Evolutionary conservation across 1,284 basidiomycete species (phyloP).

Genomic region (Amylostereum areolatum): DNA sequence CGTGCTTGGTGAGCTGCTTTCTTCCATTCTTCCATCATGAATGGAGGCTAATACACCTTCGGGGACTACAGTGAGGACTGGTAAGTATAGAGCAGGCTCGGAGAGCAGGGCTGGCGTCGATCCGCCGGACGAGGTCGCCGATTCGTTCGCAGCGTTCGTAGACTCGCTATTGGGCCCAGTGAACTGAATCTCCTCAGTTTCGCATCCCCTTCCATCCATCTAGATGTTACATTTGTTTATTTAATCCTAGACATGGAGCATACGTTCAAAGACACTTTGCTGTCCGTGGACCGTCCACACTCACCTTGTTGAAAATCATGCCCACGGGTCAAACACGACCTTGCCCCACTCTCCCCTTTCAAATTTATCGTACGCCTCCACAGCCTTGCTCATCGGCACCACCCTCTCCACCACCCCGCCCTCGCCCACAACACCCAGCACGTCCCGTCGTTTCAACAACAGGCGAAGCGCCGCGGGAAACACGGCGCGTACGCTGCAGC

Average conservation of each 20-base stretch:
- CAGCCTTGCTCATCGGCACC: constrained; percentile 50
- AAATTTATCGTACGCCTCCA: constrained; percentile 55
- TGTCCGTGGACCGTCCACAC: background rate
- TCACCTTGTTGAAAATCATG: constrained; percentile 11
- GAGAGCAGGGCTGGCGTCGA: constrained; percentile 32
- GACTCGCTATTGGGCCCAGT: constrained; percentile 28
- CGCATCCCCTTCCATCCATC: background rate
- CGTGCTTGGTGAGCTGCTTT: constrained; percentile 45
- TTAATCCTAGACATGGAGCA: constrained; percentile 1
- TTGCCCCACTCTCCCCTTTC: constrained; percentile 69
- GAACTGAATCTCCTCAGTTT: too few species aligned
- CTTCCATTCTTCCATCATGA: constrained; percentile 2
- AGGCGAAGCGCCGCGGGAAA: constrained; percentile 71
- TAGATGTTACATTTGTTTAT: background rate
- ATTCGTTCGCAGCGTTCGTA: constrained; percentile 51
- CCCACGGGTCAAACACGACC: constrained; percentile 68
- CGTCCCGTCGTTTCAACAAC: constrained; percentile 61
- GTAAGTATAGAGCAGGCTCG: constrained; percentile 58
- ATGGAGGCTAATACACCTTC: constrained; percentile 8
- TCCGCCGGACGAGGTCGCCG: constrained; percentile 47
- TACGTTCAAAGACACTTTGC: background rate
- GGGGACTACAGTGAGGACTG: constrained; percentile 43
- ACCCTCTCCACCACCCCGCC: constrained; percentile 58
- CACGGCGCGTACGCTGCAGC: constrained; percentile 81
- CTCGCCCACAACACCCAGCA: constrained; percentile 59